A percentile compares a stretch with the other conserved stretches of the same genome.
These are phyloP conservation scores for Chloromonas sp. DNA, from an alignment of 163 green algal genomes.

Conservation along the genomic window DNA sequence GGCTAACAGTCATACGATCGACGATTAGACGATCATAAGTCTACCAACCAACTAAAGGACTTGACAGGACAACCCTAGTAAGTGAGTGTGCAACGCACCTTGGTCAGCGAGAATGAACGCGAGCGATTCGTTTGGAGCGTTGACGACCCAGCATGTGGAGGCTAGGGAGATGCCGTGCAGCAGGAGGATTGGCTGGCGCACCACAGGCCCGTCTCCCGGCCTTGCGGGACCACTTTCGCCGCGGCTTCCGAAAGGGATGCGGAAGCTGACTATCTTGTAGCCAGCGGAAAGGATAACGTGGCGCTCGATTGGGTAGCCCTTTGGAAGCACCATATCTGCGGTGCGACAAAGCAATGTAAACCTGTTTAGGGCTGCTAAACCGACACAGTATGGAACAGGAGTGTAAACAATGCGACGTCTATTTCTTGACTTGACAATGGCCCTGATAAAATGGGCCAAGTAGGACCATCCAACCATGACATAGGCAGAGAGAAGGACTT, in stretches of 20 bases:
- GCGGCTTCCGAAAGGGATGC: slow-evolving; percentile 17
- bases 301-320: slow-evolving; percentile 23
- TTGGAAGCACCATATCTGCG: slow-evolving; percentile 9
- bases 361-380: too few relatives aligned
- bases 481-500: too few relatives aligned
- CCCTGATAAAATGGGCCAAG: too few relatives aligned
- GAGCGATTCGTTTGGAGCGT: background rate
- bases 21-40: too few relatives aligned
- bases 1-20: too few relatives aligned
- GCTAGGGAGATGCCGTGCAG: slow-evolving; percentile 40
- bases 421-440: too few relatives aligned
- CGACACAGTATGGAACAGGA: too few relatives aligned
- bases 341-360: background rate
- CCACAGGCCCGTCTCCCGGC: background rate
- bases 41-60: too few relatives aligned
- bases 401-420: too few relatives aligned
- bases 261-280: slow-evolving; percentile 30
- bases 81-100: background rate
- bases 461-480: too few relatives aligned
- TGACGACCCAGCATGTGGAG: slow-evolving; percentile 31
- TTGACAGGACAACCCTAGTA: too few relatives aligned
- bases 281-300: slow-evolving; percentile 10
- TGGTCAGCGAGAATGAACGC: slow-evolving; percentile 5
- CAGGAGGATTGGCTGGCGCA: slow-evolving; percentile 30
- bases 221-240: background rate